These are phyloP conservation scores for Xylaria curta DNA, from an alignment of 495 filamentous ascomycete genomes.

Conservation along the genomic window DNA sequence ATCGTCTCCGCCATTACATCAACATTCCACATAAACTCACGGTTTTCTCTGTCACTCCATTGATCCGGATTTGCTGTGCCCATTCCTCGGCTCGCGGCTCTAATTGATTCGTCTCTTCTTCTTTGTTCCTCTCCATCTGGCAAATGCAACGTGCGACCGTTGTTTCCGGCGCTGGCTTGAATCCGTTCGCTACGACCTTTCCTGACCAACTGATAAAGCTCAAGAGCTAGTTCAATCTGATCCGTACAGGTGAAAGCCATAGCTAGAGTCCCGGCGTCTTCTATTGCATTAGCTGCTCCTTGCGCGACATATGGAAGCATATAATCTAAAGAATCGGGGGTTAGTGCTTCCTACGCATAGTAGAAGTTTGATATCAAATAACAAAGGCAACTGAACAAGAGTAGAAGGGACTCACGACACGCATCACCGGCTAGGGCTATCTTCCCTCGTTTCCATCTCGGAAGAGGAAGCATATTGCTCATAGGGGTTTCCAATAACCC, in stretches of 20 bases:
- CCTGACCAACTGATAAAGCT: conserved; percentile 31
- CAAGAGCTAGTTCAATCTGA: conserved; percentile 26
- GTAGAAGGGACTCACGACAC: conserved; percentile 9
- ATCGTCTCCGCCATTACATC: conserved; percentile 28
- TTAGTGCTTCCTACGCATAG: neutral
- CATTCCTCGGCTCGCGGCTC: neutral
- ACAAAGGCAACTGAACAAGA: too few relatives aligned
- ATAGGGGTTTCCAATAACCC: conserved; percentile 22
- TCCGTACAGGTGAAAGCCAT: conserved; percentile 24
- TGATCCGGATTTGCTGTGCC: conserved; percentile 27
- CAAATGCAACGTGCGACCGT: conserved; percentile 34
- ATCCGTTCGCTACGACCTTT: conserved; percentile 29
- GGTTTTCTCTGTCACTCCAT: conserved; percentile 27
- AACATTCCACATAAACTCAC: conserved; percentile 31
- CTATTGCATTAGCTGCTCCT: conserved; percentile 37
- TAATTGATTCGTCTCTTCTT: conserved; percentile 28
- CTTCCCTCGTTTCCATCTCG: conserved; percentile 14
- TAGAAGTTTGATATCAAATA: neutral
- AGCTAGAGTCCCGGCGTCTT: conserved; percentile 34
- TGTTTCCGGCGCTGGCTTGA: conserved; percentile 29
- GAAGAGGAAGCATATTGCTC: conserved; percentile 15
- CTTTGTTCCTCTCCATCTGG: conserved; percentile 35
- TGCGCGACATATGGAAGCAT: conserved; percentile 27
- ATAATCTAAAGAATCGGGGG: conserved; percentile 11
- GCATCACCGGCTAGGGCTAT: conserved; percentile 23